phyloP scores from a whole-genome alignment of 176 grass and related monocot genomes.

The Raddia guianensis region DNA sequence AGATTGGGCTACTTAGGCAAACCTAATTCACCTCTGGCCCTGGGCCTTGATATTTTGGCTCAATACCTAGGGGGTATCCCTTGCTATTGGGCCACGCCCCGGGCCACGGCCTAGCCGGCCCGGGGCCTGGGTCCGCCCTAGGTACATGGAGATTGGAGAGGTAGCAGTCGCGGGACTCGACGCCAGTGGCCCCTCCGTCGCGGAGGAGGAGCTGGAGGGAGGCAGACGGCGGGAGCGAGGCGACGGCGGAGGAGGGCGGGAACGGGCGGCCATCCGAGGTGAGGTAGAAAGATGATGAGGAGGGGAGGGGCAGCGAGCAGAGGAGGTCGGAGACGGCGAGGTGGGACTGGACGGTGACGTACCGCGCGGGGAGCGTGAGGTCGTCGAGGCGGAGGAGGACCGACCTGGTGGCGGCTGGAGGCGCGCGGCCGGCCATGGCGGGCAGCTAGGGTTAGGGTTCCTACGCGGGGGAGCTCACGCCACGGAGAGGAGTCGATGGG shows the following conservation, averaged over 20 bases:
- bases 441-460: slow-evolving; percentile 50
- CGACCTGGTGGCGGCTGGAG: slow-evolving; percentile 7
- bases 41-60: too few relatives aligned
- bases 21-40: too few relatives aligned
- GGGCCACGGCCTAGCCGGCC: too few relatives aligned
- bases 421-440: slow-evolving; percentile 5
- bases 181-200: slow-evolving; percentile 90
- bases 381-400: slow-evolving; percentile 54
- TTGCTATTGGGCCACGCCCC: too few relatives aligned
- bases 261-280: slow-evolving; percentile 61
- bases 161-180: slow-evolving; percentile 98
- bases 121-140: too few relatives aligned
- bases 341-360: slow-evolving; percentile 51
- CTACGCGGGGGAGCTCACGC: background rate
- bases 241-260: slow-evolving; percentile 19
- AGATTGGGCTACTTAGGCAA: too few relatives aligned
- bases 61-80: too few relatives aligned
- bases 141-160: too few relatives aligned
- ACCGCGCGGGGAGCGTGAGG: slow-evolving; percentile 42
- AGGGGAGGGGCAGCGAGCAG: slow-evolving; percentile 39
- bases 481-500: too few relatives aligned
- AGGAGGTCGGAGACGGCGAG: slow-evolving; percentile 60
- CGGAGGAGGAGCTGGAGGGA: slow-evolving; percentile 55
- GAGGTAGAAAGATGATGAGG: slow-evolving; percentile 63
- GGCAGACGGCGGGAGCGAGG: slow-evolving; percentile 34